Evolutionary conservation across 1,139 yeast species (phyloP).

Genomic region (Hyphopichia wangnamkhiaoensis): DNA sequence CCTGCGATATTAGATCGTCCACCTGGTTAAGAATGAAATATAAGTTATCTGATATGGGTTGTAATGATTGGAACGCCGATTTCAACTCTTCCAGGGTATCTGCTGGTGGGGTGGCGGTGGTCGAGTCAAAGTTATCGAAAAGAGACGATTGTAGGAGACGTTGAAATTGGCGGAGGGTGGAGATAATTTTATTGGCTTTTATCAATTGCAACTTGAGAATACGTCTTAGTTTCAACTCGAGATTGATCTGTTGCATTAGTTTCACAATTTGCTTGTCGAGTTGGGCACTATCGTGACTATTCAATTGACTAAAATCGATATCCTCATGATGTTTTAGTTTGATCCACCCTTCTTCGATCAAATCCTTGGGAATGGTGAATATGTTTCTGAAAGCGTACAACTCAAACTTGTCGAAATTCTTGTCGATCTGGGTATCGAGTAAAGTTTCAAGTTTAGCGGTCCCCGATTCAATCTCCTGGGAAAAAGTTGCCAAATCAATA

Average conservation of each 20-base stretch:
- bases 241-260: conserved; percentile 43
- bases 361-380: conserved; percentile 67
- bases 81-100: conserved; percentile 23
- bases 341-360: conserved; percentile 67
- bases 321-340: conserved; percentile 69
- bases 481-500: conserved; percentile 5
- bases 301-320: conserved; percentile 33
- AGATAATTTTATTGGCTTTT: conserved; percentile 29
- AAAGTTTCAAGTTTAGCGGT: conserved; percentile 80
- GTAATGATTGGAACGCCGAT: conserved; percentile 36
- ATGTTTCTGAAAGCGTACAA: conserved; percentile 78
- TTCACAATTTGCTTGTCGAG: conserved; percentile 23
- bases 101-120: background rate
- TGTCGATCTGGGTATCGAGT: conserved; percentile 76
- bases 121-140: background rate
- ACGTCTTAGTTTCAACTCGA: conserved; percentile 47
- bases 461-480: conserved; percentile 66
- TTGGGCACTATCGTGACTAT: conserved; percentile 3
- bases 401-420: conserved; percentile 85
- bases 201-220: conserved; percentile 40
- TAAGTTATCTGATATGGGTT: conserved; percentile 57
- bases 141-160: background rate
- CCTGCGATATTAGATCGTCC: conserved; percentile 40
- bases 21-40: conserved; percentile 46
- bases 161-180: background rate